phyloP scores from a whole-genome alignment of 2,329 filamentous ascomycete genomes.

The Colletotrichum somersetense region DNA sequence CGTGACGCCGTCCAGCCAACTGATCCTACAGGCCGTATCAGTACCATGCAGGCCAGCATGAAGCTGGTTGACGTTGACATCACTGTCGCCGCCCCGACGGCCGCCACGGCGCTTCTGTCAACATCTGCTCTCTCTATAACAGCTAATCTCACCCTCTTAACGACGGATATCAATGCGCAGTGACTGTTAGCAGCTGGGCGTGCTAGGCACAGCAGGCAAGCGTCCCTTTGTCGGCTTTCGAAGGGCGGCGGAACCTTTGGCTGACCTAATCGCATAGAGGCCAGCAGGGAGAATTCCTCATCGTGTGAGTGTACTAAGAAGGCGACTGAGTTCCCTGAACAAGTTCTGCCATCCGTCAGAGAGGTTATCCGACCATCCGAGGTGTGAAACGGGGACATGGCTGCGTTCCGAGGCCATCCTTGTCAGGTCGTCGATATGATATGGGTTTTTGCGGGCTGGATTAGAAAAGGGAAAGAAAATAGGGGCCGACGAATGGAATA shows the following conservation, averaged over 20 bases:
- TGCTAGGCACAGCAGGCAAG: not conserved
- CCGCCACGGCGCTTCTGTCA: not conserved
- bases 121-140: not conserved
- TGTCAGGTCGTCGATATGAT: not conserved
- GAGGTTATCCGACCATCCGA: not conserved
- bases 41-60: not conserved
- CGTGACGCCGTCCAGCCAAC: not conserved
- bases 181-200: not conserved
- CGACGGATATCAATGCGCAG: conserved; percentile 4
- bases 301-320: not conserved
- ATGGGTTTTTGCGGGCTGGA: no score
- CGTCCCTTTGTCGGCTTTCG: no score
- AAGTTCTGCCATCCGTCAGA: not conserved
- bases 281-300: not conserved
- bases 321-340: not conserved
- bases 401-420: not conserved
- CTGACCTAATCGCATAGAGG: not conserved
- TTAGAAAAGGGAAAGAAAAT: no score
- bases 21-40: no score
- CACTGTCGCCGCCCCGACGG: not conserved
- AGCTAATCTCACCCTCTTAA: not conserved
- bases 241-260: no score
- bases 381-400: not conserved
- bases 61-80: not conserved
- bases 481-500: no score